phyloP scores from a whole-genome alignment of 176 grass and related monocot genomes.

The Thinopyrum elongatum region DNA sequence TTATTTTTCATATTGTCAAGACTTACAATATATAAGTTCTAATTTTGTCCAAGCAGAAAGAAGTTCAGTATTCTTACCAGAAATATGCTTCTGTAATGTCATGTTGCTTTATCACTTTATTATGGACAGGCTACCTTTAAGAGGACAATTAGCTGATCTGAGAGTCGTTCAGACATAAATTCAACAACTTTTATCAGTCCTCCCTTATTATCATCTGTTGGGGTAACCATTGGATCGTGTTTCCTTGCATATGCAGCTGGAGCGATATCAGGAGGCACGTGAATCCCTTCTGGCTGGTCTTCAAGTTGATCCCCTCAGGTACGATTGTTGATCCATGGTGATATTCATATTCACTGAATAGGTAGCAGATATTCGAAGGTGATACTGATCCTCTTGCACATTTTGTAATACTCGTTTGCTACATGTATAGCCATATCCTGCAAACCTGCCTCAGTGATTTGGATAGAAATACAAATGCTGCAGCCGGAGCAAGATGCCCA shows the following conservation, averaged over 20 bases:
- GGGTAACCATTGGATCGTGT: neutral
- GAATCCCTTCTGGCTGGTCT: conserved; percentile 81
- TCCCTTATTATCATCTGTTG: conserved; percentile 8
- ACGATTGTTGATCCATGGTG: conserved; percentile 31
- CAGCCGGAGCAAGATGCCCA: conserved; percentile 49
- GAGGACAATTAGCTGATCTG: conserved; percentile 1
- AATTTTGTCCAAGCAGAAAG: neutral
- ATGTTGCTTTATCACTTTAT: conserved; percentile 26
- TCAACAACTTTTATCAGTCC: neutral
- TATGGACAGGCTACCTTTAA: neutral
- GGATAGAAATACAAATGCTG: conserved; percentile 56
- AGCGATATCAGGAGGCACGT: conserved; percentile 72
- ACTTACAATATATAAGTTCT: neutral
- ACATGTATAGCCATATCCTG: conserved; percentile 59
- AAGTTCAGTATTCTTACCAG: neutral
- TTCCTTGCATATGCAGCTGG: conserved; percentile 47
- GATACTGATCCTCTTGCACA: conserved; percentile 11
- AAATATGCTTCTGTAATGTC: neutral
- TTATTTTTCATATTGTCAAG: neutral
- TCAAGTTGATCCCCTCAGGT: conserved; percentile 95
- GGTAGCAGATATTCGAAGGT: conserved; percentile 4
- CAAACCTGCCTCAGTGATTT: conserved; percentile 71
- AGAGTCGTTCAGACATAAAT: neutral
- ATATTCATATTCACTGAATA: conserved; percentile 27
- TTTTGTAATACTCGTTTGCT: conserved; percentile 32